These are phyloP conservation scores for Termitomyces sp. DNA, from an alignment of 768 basidiomycete species.

Conservation along the genomic window DNA sequence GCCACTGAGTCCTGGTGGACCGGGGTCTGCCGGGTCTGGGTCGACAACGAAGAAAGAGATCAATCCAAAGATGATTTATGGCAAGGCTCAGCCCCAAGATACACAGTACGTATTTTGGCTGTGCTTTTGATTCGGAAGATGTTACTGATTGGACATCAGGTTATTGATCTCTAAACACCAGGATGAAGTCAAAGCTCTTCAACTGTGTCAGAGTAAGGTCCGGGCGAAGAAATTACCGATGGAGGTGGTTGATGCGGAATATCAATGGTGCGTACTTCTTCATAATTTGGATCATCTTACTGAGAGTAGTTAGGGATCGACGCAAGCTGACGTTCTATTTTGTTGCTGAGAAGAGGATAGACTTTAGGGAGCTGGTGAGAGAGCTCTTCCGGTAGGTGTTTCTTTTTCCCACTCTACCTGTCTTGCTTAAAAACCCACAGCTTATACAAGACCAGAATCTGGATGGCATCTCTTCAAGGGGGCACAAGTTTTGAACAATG, in stretches of 20 bases:
- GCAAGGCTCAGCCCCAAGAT: constrained; percentile 79
- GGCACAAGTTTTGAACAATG: constrained; percentile 34
- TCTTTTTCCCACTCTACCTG: neutral
- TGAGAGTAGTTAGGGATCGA: constrained; percentile 65
- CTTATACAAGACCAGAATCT: constrained; percentile 91
- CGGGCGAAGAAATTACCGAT: constrained; percentile 92
- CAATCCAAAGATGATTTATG: constrained; percentile 95
- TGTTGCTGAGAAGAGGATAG: constrained; percentile 90
- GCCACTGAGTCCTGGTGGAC: constrained; percentile 26
- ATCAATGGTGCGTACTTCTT: constrained; percentile 74
- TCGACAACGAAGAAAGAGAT: constrained; percentile 73
- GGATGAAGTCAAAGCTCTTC: constrained; percentile 90
- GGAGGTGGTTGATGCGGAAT: constrained; percentile 98
- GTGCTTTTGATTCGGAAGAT: neutral
- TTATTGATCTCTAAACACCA: constrained; percentile 76
- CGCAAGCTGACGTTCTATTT: constrained; percentile 99
- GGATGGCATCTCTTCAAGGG: constrained; percentile 85
- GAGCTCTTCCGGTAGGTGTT: constrained; percentile 79
- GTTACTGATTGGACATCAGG: constrained; percentile 28
- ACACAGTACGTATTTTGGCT: constrained; percentile 45
- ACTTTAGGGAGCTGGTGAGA: constrained; percentile 93
- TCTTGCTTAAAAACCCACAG: constrained; percentile 28
- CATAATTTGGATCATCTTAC: neutral
- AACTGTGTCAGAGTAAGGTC: constrained; percentile 89
- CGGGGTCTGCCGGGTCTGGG: constrained; percentile 7